Conservation (phyloP, 768 basidiomycete species). For the Mycena leptocephala region DNA sequence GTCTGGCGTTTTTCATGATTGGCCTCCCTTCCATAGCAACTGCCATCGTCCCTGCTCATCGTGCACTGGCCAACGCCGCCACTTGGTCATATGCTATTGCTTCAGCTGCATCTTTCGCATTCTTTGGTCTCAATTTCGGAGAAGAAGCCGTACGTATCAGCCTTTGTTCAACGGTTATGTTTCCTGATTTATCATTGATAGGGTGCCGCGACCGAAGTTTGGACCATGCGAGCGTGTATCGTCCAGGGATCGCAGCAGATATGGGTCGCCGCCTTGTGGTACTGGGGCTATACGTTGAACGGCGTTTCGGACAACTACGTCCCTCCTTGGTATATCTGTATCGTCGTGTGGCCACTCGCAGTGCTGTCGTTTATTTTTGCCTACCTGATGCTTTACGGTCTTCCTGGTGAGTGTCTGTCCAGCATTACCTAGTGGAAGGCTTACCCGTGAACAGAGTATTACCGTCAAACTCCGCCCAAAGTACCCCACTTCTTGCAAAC, state of each 20-base stretch:
- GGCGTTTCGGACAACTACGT: conserved; percentile 63
- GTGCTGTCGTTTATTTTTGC: conserved; percentile 83
- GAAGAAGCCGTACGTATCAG: conserved; percentile 87
- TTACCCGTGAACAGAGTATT: conserved; percentile 73
- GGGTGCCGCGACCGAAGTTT: conserved; percentile 96
- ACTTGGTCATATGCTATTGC: conserved; percentile 95
- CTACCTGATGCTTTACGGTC: conserved; percentile 88
- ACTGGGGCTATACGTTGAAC: conserved; percentile 92
- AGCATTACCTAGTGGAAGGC: background rate
- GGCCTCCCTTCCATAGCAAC: conserved; percentile 85
- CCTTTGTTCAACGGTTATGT: background rate
- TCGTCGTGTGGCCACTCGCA: conserved; percentile 88
- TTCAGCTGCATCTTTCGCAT: conserved; percentile 93
- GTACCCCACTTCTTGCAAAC: conserved; percentile 95
- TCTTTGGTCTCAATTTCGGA: conserved; percentile 97
- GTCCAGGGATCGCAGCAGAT: conserved; percentile 97
- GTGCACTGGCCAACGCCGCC: conserved; percentile 81
- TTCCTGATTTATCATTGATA: conserved; percentile 45
- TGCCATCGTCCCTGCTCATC: conserved; percentile 73
- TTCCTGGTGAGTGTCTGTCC: conserved; percentile 75
- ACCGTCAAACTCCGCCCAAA: conserved; percentile 93
- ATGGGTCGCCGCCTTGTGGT: conserved; percentile 97
- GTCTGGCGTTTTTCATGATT: conserved; percentile 92
- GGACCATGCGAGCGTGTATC: conserved; percentile 92
- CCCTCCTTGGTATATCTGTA: conserved; percentile 89